A percentile compares a stretch with the other conserved stretches of the same genome.
These are phyloP conservation scores for Coemansia biformis DNA, from an alignment of 192 early-diverging fungal species.

Conservation along the genomic window DNA sequence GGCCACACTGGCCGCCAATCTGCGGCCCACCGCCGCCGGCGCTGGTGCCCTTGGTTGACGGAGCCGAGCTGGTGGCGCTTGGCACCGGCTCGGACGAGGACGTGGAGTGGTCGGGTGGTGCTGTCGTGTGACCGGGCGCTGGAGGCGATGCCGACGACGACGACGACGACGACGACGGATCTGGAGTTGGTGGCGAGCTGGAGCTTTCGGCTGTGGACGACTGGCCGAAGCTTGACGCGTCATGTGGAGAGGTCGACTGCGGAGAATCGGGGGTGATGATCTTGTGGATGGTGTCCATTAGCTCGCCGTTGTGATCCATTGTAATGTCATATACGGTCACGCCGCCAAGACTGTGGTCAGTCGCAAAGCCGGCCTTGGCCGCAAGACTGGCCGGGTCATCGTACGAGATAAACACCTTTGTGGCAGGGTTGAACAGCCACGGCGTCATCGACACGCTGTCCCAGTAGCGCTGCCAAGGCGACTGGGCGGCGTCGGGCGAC, in stretches of 20 bases:
- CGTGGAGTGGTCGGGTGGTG: no score
- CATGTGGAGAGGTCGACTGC: neutral
- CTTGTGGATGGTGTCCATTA: conserved; percentile 38
- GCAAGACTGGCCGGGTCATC: conserved; percentile 64
- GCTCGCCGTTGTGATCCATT: conserved; percentile 52
- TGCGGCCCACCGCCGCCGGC: conserved; percentile 2
- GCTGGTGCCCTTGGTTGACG: neutral
- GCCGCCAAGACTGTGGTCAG: conserved; percentile 53
- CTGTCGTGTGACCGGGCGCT: neutral
- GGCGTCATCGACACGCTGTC: conserved; percentile 55
- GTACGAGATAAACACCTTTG: conserved; percentile 68
- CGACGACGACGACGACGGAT: neutral
- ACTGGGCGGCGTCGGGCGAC: conserved; percentile 14
- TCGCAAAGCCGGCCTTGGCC: conserved; percentile 56
- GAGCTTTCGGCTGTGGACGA: no score
- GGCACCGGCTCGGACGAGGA: neutral
- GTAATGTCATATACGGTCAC: conserved; percentile 55
- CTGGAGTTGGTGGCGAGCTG: neutral
- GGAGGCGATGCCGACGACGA: neutral
- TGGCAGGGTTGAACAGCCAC: conserved; percentile 52
- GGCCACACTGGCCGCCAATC: conserved; percentile 16
- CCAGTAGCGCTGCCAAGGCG: conserved; percentile 55
- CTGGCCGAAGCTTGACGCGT: neutral
- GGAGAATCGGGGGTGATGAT: conserved; percentile 1
- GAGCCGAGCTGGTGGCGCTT: neutral